These are phyloP conservation scores for Sporothrix sp. DNA, from an alignment of 2,329 filamentous ascomycete genomes.

Conservation along the genomic window DNA sequence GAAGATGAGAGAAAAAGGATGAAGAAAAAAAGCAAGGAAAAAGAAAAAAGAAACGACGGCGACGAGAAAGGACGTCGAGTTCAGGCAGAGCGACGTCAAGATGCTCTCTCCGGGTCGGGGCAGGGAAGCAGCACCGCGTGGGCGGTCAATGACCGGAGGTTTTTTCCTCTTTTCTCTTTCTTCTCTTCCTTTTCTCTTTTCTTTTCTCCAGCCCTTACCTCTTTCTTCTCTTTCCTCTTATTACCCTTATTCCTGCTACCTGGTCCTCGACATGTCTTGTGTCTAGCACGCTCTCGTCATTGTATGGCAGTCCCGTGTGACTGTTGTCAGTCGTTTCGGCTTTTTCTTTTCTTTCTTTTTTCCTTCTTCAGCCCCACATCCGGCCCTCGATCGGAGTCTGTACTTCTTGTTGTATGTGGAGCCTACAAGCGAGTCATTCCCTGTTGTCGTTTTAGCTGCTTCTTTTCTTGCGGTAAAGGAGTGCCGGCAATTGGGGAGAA, in stretches of 20 bases:
- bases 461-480: too few relatives aligned
- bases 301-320: too few relatives aligned
- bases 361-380: background rate
- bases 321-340: background rate
- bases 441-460: too few relatives aligned
- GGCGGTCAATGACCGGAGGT: too few relatives aligned
- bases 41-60: background rate
- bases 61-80: background rate
- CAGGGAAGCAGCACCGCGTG: too few relatives aligned
- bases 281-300: background rate
- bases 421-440: too few relatives aligned
- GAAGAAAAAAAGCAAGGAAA: background rate
- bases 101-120: too few relatives aligned
- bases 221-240: background rate
- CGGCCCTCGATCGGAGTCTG: background rate
- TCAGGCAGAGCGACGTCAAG: too few relatives aligned
- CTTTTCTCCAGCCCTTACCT: background rate
- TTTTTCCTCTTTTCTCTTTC: background rate
- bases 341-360: background rate
- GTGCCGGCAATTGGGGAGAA: too few relatives aligned
- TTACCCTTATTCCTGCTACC: background rate
- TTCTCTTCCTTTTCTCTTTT: background rate
- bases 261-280: conserved; percentile 7
- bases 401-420: too few relatives aligned
- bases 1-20: background rate